A percentile compares a stretch with the other conserved stretches of the same genome.
These are phyloP conservation scores for Scedosporium dehoogii DNA, from an alignment of 2,329 filamentous ascomycete genomes.

Conservation along the genomic window DNA sequence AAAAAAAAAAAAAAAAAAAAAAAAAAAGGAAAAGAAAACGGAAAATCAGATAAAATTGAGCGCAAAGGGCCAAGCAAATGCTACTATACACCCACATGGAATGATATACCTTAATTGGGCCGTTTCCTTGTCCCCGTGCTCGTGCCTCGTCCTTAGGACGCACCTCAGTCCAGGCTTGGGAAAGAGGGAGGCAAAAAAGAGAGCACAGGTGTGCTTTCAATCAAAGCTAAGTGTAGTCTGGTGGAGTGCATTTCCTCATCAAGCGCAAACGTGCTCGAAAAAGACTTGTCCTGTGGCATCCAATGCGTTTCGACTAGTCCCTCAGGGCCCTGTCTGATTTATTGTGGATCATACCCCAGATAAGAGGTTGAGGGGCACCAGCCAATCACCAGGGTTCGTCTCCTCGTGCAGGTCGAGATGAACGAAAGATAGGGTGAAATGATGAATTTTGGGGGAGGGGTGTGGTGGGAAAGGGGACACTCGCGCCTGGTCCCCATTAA, in stretches of 20 bases:
- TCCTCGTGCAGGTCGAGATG: not conserved
- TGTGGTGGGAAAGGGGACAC: not conserved
- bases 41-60: not conserved
- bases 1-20: not conserved
- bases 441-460: not conserved
- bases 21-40: not conserved
- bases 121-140: not conserved
- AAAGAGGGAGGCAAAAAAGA: not conserved
- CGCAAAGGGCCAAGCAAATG: not conserved
- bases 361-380: not conserved
- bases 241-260: no score
- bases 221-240: no score
- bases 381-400: not conserved
- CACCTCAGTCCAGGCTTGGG: not conserved
- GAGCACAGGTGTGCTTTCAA: no score
- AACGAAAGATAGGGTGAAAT: not conserved
- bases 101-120: not conserved
- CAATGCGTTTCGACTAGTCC: not conserved
- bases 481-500: not conserved
- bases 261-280: no score
- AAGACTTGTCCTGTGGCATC: not conserved
- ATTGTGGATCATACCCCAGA: slow-evolving; percentile 2
- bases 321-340: not conserved
- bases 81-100: not conserved
- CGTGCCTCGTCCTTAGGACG: not conserved